Base-by-base conservation (phyloP, 208 protist species). In the Crithidia thermophila region DNA sequence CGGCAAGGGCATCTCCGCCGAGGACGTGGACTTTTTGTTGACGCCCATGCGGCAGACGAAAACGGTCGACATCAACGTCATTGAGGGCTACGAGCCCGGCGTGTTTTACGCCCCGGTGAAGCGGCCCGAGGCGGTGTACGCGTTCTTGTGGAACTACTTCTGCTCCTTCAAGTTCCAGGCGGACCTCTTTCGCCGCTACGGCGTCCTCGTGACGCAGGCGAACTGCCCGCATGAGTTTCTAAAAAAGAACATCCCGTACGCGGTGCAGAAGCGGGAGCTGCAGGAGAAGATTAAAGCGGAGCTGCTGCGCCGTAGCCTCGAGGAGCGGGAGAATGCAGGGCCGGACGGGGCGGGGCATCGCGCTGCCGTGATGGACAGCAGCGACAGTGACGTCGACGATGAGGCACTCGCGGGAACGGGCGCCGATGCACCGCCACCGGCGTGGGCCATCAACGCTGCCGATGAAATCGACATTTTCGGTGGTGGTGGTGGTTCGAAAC, bases 131-230 rank as follows among this genome's bases (percentile, higher is more conserved):
- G 82, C 75, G 5, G 82, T 94, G 25, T 90, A 88, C 73, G 72
- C 79, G 14, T 89, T 87, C 61, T 45, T 96, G 50, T 93, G 79
- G 80, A 96, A 94, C 53, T 83, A 85, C 10, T 85, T 81, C 58
- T 81, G 70, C 43, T 96, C 90, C 25, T 87, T 88, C 64, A 46
- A 79, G 40, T 65, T 94, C 36, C 90, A 96, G 63, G 34, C 52
- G 4, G 82, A 77, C 4, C 67, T 96, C 9, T 96, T 91, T 61
- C 69, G 76, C 33, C 78, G 79, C 28, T 87, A 77, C 65, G 90
- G 90, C 25, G 87, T 94, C 21, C 71, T 96, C 45, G 61, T 96
- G 42, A 92, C 85, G 37, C 91, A 91, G 85, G 86, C 90, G 30
- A 51, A 70, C 52, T 94, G 87, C 72, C 79, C 81, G 27, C 85